phyloP scores from a whole-genome alignment of 257 asterid genomes.

The Verbascum thapsus region DNA sequence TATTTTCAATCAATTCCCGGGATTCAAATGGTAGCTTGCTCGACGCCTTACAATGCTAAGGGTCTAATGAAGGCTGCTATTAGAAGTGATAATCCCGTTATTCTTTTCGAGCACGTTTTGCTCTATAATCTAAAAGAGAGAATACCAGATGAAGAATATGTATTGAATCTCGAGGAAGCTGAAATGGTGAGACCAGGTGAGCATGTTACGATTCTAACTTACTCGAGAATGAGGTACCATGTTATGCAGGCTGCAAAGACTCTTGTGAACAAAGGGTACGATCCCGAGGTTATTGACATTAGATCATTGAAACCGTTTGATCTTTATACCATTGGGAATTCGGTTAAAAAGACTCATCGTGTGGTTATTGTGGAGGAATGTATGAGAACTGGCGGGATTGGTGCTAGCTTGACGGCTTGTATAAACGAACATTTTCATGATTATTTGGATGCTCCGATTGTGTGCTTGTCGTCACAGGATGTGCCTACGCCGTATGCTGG shows the following conservation, averaged over 20 bases:
- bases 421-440: conserved; percentile 73
- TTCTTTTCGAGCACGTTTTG: conserved; percentile 78
- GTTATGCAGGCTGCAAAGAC: conserved; percentile 90
- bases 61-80: conserved; percentile 88
- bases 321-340: conserved; percentile 71
- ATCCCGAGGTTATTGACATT: conserved; percentile 83
- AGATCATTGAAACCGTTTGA: conserved; percentile 86
- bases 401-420: conserved; percentile 79
- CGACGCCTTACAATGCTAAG: conserved; percentile 80
- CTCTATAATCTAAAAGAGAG: conserved; percentile 82
- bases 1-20: conserved; percentile 87
- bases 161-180: conserved; percentile 72
- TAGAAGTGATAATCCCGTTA: conserved; percentile 77
- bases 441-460: conserved; percentile 75
- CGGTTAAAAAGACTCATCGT: conserved; percentile 79
- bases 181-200: conserved; percentile 89
- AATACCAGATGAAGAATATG: conserved; percentile 79
- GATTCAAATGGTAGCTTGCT: conserved; percentile 88
- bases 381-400: conserved; percentile 93
- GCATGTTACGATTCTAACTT: conserved; percentile 70
- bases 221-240: conserved; percentile 88
- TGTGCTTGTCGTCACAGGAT: conserved; percentile 79
- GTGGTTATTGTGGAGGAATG: conserved; percentile 85
- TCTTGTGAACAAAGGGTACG: conserved; percentile 73
- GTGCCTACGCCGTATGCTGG: conserved; percentile 91